Conservation (phyloP, 2,329 filamentous ascomycete genomes). For the Neonectria hederae region DNA sequence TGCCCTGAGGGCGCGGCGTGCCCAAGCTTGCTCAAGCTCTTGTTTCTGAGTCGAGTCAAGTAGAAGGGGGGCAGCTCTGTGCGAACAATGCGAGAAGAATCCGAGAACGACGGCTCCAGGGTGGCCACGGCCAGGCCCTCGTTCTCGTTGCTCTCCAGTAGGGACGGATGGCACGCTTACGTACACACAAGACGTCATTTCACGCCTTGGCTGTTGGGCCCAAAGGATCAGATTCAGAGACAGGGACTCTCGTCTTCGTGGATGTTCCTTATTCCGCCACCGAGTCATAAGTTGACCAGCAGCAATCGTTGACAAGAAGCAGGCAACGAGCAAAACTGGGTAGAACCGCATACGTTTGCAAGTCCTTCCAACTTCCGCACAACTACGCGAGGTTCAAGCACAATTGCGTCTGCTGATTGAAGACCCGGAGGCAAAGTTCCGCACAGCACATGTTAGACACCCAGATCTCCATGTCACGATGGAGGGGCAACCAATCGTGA, state of each 20-base stretch:
- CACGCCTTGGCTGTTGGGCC: background rate
- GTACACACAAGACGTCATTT: background rate
- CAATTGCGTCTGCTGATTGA: background rate
- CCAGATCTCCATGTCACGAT: background rate
- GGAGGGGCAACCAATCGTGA: background rate
- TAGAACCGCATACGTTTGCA: background rate
- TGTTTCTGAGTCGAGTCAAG: background rate
- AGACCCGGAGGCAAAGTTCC: constrained; percentile 11
- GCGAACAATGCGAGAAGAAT: background rate
- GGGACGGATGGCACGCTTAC: background rate
- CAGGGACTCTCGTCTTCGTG: background rate
- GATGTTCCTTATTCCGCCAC: background rate
- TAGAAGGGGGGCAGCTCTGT: background rate
- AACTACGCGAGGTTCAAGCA: background rate
- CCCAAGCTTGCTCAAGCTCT: background rate
- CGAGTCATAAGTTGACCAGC: background rate
- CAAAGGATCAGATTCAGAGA: background rate
- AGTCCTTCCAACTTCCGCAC: background rate
- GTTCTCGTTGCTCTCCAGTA: background rate
- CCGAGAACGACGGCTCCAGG: background rate
- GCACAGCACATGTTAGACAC: background rate
- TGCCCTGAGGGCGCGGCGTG: background rate
- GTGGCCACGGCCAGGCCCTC: background rate
- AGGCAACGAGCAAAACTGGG: background rate
- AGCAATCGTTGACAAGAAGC: background rate